A percentile compares a stretch with the other conserved stretches of the same genome.
These are phyloP conservation scores for Trypanosoma vivax DNA, from an alignment of 208 protist genomes.

Conservation along the genomic window DNA sequence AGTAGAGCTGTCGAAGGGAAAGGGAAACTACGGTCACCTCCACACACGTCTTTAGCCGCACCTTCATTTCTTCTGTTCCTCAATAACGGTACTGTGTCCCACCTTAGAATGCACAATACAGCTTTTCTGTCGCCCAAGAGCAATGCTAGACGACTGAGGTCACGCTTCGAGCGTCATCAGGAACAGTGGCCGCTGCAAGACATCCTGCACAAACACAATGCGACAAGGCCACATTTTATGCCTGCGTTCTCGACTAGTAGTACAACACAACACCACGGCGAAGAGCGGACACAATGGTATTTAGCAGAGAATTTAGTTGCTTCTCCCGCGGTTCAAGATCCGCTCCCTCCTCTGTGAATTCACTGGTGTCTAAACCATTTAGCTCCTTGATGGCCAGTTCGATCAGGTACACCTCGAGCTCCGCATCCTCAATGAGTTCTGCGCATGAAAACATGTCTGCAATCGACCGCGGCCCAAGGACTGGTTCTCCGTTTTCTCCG, in stretches of 20 bases:
- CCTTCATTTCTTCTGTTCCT: not conserved
- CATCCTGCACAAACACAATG: not conserved
- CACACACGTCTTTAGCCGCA: not conserved
- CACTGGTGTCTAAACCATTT: not conserved
- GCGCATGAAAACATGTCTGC: conserved; percentile 19
- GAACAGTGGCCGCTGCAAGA: too few relatives aligned
- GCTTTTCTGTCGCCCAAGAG: too few relatives aligned
- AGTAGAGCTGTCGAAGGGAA: too few relatives aligned
- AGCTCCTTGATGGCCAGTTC: conserved; percentile 9
- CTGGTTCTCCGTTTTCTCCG: not conserved
- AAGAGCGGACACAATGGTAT: conserved; percentile 8
- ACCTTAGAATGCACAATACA: too few relatives aligned
- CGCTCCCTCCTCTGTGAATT: not conserved
- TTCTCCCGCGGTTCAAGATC: conserved; percentile 4
- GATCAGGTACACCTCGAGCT: conserved; percentile 15
- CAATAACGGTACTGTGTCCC: too few relatives aligned
- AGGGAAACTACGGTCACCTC: not conserved
- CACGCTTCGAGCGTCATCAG: too few relatives aligned
- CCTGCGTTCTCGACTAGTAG: conserved; percentile 5
- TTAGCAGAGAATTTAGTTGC: conserved; percentile 1
- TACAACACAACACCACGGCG: conserved; percentile 18
- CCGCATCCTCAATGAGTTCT: conserved; percentile 12
- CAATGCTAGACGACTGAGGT: too few relatives aligned
- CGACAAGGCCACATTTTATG: not conserved
- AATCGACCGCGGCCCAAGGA: conserved; percentile 5